Evolutionary conservation across 129 eudicot species (phyloP).

Genomic region (Dittrichia graveolens): DNA sequence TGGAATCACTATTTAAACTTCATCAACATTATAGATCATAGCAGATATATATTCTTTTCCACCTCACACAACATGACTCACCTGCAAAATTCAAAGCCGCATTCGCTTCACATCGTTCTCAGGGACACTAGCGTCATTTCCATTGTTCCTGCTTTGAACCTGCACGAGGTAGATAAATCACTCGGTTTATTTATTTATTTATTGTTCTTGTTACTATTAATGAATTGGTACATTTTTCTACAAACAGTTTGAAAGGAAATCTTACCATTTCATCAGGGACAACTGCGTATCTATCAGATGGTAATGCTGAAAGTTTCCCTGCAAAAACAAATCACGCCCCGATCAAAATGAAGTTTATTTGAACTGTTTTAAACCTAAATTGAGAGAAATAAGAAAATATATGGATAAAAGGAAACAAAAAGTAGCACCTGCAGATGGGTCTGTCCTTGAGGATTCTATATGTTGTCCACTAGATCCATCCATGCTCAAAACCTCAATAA

Average conservation of each 20-base stretch:
- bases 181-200: no score
- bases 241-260: background rate
- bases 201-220: no score
- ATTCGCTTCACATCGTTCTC: constrained; percentile 76
- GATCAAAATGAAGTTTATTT: no score
- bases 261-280: constrained; percentile 74
- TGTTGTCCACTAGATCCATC: constrained; percentile 89
- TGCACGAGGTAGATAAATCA: constrained; percentile 25
- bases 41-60: constrained; percentile 6
- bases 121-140: constrained; percentile 68
- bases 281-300: constrained; percentile 86
- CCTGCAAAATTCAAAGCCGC: constrained; percentile 42
- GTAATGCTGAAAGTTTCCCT: constrained; percentile 71
- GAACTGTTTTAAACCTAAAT: background rate
- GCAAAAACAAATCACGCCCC: constrained; percentile 14
- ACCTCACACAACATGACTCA: constrained; percentile 1
- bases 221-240: background rate
- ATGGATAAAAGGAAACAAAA: background rate
- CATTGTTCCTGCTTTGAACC: constrained; percentile 50
- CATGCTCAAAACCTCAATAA: constrained; percentile 75
- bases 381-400: background rate
- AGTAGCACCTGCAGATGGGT: constrained; percentile 59
- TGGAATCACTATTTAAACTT: constrained; percentile 18
- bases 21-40: constrained; percentile 16
- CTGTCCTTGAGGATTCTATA: constrained; percentile 70